Conservation (phyloP, 768 basidiomycete genomes). For the Suillus brevipes region DNA sequence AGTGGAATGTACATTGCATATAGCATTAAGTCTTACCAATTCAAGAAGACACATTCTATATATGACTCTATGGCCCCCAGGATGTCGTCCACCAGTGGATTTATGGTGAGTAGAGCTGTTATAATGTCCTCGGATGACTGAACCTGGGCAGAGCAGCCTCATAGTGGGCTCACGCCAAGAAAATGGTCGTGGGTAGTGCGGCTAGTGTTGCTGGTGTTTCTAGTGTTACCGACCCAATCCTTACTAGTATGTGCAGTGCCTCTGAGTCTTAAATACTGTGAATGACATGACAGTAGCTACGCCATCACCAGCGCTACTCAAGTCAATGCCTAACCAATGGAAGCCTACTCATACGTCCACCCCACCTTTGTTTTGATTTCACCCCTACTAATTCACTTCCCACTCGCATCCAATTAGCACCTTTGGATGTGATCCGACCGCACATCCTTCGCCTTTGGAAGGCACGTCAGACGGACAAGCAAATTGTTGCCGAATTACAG, state of each 20-base stretch:
- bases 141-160: not conserved
- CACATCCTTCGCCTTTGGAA: slow-evolving; percentile 24
- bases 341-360: slow-evolving; percentile 6
- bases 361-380: not conserved
- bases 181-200: too few relatives aligned
- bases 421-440: slow-evolving; percentile 9
- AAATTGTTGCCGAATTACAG: slow-evolving; percentile 23
- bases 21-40: too few relatives aligned
- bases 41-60: too few relatives aligned
- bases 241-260: too few relatives aligned
- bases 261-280: not conserved
- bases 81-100: too few relatives aligned
- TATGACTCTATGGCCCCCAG: too few relatives aligned
- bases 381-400: not conserved
- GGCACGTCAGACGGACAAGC: slow-evolving; percentile 25
- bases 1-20: too few relatives aligned
- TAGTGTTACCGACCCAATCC: too few relatives aligned
- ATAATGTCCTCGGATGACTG: not conserved
- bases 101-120: too few relatives aligned
- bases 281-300: not conserved
- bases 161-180: not conserved
- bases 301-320: not conserved
- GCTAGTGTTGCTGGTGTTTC: too few relatives aligned
- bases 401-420: slow-evolving; percentile 15
- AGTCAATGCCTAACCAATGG: slow-evolving; percentile 7